Base-by-base conservation (phyloP, 2,329 filamentous ascomycete species). In the Hypoxylon sp. region DNA sequence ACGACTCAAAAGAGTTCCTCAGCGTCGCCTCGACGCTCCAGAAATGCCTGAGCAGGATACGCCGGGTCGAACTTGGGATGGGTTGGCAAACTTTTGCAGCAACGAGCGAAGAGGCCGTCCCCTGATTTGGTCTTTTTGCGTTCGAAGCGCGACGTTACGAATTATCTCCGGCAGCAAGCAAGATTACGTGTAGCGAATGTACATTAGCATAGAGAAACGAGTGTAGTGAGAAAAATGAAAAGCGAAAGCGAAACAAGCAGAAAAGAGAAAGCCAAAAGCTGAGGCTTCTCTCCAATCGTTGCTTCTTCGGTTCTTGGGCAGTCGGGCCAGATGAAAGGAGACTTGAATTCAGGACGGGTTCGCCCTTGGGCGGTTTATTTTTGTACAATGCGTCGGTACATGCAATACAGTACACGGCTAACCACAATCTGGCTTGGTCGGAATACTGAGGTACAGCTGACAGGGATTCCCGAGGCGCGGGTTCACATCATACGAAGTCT, bases 131-230 rank as follows among this genome's bases (percentile, higher is more conserved):
- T 48, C 42, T 21, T 31, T 31, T 55, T 57, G 15, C 54, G 31
- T 15, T 48, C 17, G 17, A 44, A 59, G 13, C 17, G 55, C 15
- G 57, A 64, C 17, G 35, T 35, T 52, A 65, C 27, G 19, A 51
- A 62, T 64, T 65, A 57, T 59, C 46, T 64, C 50, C 27, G 42
- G 42, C 29, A 56, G 29, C 42, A 62, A 62, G 51, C 62, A 73
- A 65, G 60, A 67, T 68, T 70, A 70, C 67, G 55, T 31, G 64
- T 71, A 70, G 61, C 65, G 69, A 71, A 42, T 69, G 69, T 69
- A 69, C 46, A 69, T 66, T 64, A 61, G 42, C 61, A 69, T 71
- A 67, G 63, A 69, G 55, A 70, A 76, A 73, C 73, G 74, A 76
- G 65, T 68, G 75, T 75, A 68, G 27, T 62, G 47, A 68, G 64